Conservation (phyloP, 2,329 filamentous ascomycete species). For the Rosellinia necatrix region DNA sequence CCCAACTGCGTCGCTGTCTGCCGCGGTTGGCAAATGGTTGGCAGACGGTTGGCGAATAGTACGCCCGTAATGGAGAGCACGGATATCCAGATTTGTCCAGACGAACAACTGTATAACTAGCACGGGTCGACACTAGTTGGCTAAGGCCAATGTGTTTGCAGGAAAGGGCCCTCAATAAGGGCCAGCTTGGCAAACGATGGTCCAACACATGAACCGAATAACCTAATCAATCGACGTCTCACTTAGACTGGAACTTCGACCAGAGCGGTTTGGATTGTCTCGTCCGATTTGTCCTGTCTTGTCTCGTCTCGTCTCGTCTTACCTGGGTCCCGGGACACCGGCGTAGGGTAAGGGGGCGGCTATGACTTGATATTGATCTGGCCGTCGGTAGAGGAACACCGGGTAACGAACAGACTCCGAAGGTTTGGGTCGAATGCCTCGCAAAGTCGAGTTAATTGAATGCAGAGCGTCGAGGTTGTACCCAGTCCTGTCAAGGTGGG, state of each 20-base stretch:
- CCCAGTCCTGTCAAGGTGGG: background rate
- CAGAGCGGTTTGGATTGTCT: background rate
- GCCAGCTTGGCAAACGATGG: background rate
- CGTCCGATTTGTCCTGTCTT: background rate
- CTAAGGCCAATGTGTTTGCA: no score
- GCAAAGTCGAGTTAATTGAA: background rate
- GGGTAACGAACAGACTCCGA: no score
- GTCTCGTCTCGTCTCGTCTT: no score
- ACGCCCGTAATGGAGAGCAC: background rate
- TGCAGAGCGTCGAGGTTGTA: constrained; percentile 2
- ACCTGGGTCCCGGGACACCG: no score
- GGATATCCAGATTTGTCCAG: background rate
- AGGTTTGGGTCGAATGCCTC: no score
- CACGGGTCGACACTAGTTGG: no score
- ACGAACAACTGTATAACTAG: no score
- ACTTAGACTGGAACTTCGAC: background rate
- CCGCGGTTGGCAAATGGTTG: constrained; percentile 1
- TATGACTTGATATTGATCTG: no score
- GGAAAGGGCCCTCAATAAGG: no score
- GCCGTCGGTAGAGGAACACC: no score
- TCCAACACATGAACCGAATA: no score
- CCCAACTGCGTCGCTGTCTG: constrained; percentile 8
- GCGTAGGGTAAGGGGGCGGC: no score
- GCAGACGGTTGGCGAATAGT: background rate
- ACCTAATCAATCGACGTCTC: background rate